Evolutionary conservation across 345 rosid species (phyloP).

Genomic region (Salix exigua): DNA sequence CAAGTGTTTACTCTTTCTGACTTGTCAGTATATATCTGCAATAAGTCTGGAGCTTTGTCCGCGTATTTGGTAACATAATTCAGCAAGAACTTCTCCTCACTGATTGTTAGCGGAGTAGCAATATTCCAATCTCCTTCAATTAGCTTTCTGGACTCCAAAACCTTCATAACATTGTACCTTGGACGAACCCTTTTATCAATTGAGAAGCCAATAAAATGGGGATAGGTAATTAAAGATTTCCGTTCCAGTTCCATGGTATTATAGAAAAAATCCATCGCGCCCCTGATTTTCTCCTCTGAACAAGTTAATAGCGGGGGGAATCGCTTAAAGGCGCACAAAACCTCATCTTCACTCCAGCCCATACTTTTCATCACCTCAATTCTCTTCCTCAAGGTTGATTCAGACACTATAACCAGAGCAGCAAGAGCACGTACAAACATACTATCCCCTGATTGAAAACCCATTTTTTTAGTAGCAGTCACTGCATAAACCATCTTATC

Average conservation of each 20-base stretch:
- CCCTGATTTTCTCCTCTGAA: constrained; percentile 20
- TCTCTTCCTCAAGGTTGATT: constrained; percentile 16
- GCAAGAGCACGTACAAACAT: constrained; percentile 17
- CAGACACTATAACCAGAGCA: constrained; percentile 5
- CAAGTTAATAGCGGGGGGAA: neutral
- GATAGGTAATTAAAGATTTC: neutral
- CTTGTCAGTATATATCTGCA: constrained; percentile 8
- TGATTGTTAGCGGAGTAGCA: neutral
- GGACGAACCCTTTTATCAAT: constrained; percentile 22
- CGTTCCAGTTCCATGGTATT: constrained; percentile 13
- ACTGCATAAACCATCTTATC: no score
- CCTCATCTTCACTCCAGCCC: constrained; percentile 29
- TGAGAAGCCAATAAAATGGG: constrained; percentile 9
- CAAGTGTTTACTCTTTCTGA: neutral
- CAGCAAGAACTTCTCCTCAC: constrained; percentile 18
- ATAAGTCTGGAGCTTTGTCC: constrained; percentile 11
- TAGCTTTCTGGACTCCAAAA: constrained; percentile 25
- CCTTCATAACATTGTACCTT: constrained; percentile 16
- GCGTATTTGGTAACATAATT: constrained; percentile 6
- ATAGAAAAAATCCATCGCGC: constrained; percentile 11
- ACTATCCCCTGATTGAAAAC: constrained; percentile 9
- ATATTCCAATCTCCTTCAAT: neutral
- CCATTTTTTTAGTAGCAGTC: neutral
- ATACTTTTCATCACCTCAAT: constrained; percentile 24
- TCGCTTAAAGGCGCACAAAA: constrained; percentile 10